Percentiles rank a stretch among this genome's conserved stretches.
phyloP scores from a whole-genome alignment of 306 rosid genomes.

The Mimosa pudica region DNA sequence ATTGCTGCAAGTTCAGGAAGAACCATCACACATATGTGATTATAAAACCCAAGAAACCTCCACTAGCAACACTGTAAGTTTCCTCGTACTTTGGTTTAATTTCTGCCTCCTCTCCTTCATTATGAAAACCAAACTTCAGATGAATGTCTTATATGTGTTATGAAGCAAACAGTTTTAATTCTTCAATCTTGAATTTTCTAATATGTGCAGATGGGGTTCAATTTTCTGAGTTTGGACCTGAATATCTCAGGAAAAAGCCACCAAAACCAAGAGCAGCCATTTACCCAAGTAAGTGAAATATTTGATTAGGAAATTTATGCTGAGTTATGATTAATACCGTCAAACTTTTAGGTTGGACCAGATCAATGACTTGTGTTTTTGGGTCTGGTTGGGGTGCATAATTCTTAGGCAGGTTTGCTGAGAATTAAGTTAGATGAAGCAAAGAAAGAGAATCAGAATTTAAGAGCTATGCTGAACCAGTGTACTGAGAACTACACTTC shows the following conservation, averaged over 20 bases:
- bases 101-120: neutral
- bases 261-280: slow-evolving; percentile 28
- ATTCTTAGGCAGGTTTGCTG: slow-evolving; percentile 35
- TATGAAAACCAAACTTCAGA: neutral
- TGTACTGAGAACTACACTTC: slow-evolving; percentile 32
- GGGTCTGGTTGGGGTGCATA: slow-evolving; percentile 7
- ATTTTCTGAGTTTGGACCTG: slow-evolving; percentile 35
- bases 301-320: slow-evolving; percentile 4
- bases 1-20: slow-evolving; percentile 29
- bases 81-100: neutral
- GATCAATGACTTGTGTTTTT: slow-evolving; percentile 1
- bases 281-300: slow-evolving; percentile 30
- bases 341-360: neutral
- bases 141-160: neutral
- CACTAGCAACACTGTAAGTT: slow-evolving; percentile 36
- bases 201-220: slow-evolving; percentile 40
- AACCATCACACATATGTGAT: slow-evolving; percentile 25
- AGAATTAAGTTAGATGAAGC: slow-evolving; percentile 40
- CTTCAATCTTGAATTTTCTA: slow-evolving; percentile 1
- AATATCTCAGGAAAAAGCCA: slow-evolving; percentile 23
- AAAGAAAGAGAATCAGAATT: slow-evolving; percentile 47
- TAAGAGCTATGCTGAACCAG: slow-evolving; percentile 37
- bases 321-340: neutral
- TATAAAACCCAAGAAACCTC: slow-evolving; percentile 18
- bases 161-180: neutral